phyloP scores from a whole-genome alignment of 2,329 filamentous ascomycete genomes.

The Ceratocystis destructans region DNA sequence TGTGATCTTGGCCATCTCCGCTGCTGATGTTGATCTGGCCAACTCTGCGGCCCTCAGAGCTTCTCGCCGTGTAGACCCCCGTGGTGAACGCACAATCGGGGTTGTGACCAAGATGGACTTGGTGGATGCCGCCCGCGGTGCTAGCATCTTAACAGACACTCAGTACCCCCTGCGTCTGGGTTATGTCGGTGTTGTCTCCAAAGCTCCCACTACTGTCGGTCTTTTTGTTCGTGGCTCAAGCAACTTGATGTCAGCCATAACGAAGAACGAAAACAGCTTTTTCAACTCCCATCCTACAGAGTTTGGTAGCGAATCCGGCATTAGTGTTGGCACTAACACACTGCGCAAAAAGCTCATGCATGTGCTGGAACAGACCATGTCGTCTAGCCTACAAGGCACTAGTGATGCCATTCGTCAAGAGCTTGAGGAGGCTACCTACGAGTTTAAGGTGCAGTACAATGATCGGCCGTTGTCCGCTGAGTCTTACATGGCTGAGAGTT shows the following conservation, averaged over 20 bases:
- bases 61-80: slow-evolving; percentile 79
- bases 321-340: slow-evolving; percentile 70
- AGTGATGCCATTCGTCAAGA: slow-evolving; percentile 89
- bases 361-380: slow-evolving; percentile 94
- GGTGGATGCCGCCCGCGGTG: slow-evolving; percentile 69
- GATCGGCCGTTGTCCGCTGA: slow-evolving; percentile 89
- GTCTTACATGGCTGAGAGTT: slow-evolving; percentile 86
- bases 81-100: slow-evolving; percentile 90
- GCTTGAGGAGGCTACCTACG: slow-evolving; percentile 90
- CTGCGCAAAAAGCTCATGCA: slow-evolving; percentile 94
- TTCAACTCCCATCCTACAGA: slow-evolving; percentile 73
- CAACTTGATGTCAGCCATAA: slow-evolving; percentile 68
- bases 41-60: slow-evolving; percentile 89
- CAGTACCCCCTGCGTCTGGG: slow-evolving; percentile 92
- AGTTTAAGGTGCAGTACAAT: slow-evolving; percentile 99
- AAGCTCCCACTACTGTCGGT: slow-evolving; percentile 53
- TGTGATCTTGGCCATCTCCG: slow-evolving; percentile 91
- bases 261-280: slow-evolving; percentile 75
- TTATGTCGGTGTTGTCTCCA: slow-evolving; percentile 89
- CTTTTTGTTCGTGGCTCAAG: slow-evolving; percentile 73
- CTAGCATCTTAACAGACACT: slow-evolving; percentile 65
- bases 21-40: slow-evolving; percentile 90
- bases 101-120: slow-evolving; percentile 99
- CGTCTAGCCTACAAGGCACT: slow-evolving; percentile 74
- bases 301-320: slow-evolving; percentile 58